phyloP scores from a whole-genome alignment of 2,329 filamentous ascomycete species.

The Cordyceps fumosorosea region DNA sequence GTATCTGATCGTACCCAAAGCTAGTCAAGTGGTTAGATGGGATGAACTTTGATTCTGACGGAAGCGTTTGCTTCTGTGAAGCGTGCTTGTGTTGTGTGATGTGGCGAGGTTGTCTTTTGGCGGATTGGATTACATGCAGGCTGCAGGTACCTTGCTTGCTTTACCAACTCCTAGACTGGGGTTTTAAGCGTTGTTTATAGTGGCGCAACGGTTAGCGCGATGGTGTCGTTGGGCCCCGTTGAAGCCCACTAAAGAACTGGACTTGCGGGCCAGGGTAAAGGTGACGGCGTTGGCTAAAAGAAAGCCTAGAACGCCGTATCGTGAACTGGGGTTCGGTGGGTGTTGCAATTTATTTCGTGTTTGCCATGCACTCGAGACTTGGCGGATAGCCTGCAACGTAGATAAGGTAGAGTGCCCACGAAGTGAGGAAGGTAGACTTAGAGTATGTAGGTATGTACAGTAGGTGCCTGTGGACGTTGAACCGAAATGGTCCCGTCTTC shows the following conservation, averaged over 20 bases:
- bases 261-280: neutral
- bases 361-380: neutral
- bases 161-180: neutral
- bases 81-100: neutral
- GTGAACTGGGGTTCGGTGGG: neutral
- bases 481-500: no score
- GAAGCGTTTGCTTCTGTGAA: neutral
- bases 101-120: no score
- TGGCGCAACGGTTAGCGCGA: slow-evolving; percentile 8
- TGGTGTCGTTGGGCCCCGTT: neutral
- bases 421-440: no score
- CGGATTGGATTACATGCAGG: no score
- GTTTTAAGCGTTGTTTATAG: slow-evolving; percentile 1
- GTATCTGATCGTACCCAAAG: no score
- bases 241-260: neutral
- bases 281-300: neutral
- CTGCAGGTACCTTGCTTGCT: no score
- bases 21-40: neutral
- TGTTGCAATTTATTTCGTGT: neutral
- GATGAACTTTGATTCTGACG: neutral
- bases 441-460: neutral
- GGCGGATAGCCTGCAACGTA: neutral
- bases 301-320: neutral
- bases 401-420: neutral
- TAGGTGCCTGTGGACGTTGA: neutral